A percentile compares a stretch with the other conserved stretches of the same genome.
phyloP scores from a whole-genome alignment of 2,329 filamentous ascomycete genomes.

The Parafenestella ontariensis region DNA sequence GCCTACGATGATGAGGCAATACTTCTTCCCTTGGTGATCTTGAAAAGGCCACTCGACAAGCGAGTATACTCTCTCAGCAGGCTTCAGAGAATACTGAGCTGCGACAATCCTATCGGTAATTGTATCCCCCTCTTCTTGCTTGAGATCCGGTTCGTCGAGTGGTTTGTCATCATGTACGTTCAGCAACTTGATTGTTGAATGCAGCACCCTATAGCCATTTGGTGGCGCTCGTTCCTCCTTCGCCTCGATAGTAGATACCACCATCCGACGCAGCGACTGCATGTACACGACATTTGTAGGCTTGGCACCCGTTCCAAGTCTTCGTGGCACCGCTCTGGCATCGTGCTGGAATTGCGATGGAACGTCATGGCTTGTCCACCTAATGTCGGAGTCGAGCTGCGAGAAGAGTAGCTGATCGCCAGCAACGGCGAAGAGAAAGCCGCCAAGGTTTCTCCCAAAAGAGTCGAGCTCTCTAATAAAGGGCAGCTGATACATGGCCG shows the following conservation, averaged over 20 bases:
- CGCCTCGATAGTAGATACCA: slow-evolving; percentile 55
- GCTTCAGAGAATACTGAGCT: slow-evolving; percentile 63
- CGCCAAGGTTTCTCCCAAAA: slow-evolving; percentile 48
- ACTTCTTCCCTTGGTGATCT: slow-evolving; percentile 61
- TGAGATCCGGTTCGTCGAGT: slow-evolving; percentile 25
- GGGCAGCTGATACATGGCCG: slow-evolving; percentile 43
- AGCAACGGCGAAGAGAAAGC: slow-evolving; percentile 57
- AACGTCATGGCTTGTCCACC: slow-evolving; percentile 11
- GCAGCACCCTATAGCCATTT: slow-evolving; percentile 45
- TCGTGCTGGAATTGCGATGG: slow-evolving; percentile 1
- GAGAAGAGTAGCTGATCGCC: slow-evolving; percentile 58
- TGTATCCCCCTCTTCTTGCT: slow-evolving; percentile 26
- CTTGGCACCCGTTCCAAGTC: slow-evolving; percentile 30
- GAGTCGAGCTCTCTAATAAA: slow-evolving; percentile 35
- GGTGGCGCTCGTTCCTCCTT: slow-evolving; percentile 41
- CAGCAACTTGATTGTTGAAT: slow-evolving; percentile 44
- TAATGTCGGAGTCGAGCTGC: slow-evolving; percentile 51
- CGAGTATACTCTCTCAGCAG: slow-evolving; percentile 65
- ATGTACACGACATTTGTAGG: slow-evolving; percentile 54
- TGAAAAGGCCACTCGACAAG: slow-evolving; percentile 70
- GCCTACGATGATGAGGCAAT: slow-evolving; percentile 69
- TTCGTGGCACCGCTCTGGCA: slow-evolving; percentile 35
- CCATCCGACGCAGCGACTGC: slow-evolving; percentile 52
- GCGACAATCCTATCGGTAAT: slow-evolving; percentile 51
- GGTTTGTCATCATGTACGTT: slow-evolving; percentile 27